phyloP scores from a whole-genome alignment of 768 basidiomycete genomes.

The Filobasidium wieringae region DNA sequence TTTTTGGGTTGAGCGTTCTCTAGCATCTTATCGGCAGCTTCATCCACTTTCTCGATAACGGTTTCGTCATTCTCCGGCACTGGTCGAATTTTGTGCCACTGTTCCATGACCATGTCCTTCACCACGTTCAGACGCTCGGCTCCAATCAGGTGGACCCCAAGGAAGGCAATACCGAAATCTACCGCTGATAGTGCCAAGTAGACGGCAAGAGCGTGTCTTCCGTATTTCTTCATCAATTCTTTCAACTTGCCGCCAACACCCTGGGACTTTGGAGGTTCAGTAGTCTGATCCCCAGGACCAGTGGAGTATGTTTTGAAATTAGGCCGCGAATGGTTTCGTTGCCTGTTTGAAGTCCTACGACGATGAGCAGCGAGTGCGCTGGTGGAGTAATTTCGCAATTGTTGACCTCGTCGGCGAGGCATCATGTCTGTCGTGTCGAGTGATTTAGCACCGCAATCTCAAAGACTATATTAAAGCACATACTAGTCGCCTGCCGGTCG shows the following conservation, averaged over 20 bases:
- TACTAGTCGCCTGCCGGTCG: neutral
- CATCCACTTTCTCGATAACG: constrained; percentile 17
- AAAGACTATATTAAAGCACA: neutral
- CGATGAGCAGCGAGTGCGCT: neutral
- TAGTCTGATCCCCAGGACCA: neutral
- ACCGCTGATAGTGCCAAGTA: constrained; percentile 61
- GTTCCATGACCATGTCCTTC: constrained; percentile 42
- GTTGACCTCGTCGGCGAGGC: neutral
- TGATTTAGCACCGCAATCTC: neutral
- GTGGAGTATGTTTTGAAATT: neutral
- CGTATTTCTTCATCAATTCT: constrained; percentile 77
- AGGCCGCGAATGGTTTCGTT: neutral
- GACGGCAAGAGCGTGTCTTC: constrained; percentile 89
- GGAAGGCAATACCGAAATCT: constrained; percentile 77
- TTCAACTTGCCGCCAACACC: constrained; percentile 43
- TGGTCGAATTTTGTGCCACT: constrained; percentile 14
- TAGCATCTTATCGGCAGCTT: constrained; percentile 12
- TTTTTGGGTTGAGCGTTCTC: constrained; percentile 12
- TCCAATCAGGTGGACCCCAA: constrained; percentile 71
- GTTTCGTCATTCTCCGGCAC: constrained; percentile 18
- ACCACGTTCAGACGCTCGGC: constrained; percentile 73
- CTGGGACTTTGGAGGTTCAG: neutral
- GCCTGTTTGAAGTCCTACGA: neutral
- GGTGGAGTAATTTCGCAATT: neutral
- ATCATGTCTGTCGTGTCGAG: neutral